A percentile compares a stretch with the other conserved stretches of the same genome.
Evolutionary conservation across 2,329 filamentous ascomycete genomes (phyloP).

Genomic region (Aspergillus sp.): DNA sequence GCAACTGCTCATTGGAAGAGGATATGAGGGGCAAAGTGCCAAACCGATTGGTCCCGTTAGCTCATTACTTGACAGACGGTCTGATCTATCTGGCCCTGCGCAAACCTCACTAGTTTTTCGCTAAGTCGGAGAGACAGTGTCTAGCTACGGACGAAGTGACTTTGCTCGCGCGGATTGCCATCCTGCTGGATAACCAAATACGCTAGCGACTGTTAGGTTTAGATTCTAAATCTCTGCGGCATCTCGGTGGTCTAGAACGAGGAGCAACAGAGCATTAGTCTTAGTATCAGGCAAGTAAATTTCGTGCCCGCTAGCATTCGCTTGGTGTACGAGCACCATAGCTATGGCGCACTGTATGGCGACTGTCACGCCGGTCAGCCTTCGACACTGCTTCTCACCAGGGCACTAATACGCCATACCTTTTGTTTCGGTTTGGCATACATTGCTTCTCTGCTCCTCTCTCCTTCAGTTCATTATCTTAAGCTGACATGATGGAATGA

Average conservation of each 20-base stretch:
- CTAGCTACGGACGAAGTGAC: neutral
- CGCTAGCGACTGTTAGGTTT: neutral
- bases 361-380: neutral
- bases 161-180: neutral
- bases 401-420: neutral
- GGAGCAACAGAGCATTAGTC: neutral
- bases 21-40: neutral
- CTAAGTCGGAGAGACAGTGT: neutral
- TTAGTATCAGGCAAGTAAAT: neutral
- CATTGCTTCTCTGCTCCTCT: neutral
- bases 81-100: neutral
- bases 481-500: neutral
- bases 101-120: neutral
- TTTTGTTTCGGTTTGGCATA: neutral
- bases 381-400: neutral
- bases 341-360: neutral
- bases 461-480: neutral
- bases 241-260: neutral
- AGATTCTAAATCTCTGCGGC: neutral
- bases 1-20: neutral
- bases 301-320: neutral
- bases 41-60: neutral
- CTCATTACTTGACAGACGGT: neutral
- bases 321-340: neutral
- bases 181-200: neutral